Conservation (phyloP, 768 basidiomycete genomes). For the Pulveroboletus sp. region DNA sequence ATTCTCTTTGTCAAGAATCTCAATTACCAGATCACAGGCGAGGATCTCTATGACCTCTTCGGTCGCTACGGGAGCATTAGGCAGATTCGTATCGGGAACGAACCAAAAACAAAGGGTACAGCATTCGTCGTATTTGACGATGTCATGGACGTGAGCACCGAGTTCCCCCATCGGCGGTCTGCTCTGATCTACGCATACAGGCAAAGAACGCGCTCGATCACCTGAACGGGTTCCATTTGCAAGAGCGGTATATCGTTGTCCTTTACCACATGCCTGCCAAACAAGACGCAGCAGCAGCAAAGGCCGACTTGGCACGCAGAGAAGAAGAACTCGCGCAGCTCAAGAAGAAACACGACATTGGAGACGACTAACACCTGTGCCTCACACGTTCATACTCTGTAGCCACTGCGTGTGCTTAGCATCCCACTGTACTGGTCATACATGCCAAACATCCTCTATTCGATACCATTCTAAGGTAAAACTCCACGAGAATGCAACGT, state of each 20-base stretch:
- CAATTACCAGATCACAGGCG: constrained; percentile 88
- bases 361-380: constrained; percentile 49
- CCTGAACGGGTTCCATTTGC: constrained; percentile 95
- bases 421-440: constrained; percentile 2
- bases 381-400: constrained; percentile 10
- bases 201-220: constrained; percentile 97
- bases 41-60: constrained; percentile 94
- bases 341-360: constrained; percentile 84
- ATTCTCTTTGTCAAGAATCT: constrained; percentile 93
- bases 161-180: not conserved
- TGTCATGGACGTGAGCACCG: constrained; percentile 79
- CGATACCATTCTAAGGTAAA: not conserved
- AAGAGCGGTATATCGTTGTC: constrained; percentile 97
- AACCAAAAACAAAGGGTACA: constrained; percentile 89
- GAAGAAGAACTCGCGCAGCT: constrained; percentile 86
- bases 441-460: constrained; percentile 7
- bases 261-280: constrained; percentile 98
- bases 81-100: constrained; percentile 90
- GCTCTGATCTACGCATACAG: constrained; percentile 37
- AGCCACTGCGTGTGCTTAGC: not conserved
- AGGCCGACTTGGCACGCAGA: constrained; percentile 84
- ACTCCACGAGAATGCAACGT: constrained; percentile 1
- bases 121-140: constrained; percentile 97
- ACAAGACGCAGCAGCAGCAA: constrained; percentile 89
- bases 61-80: constrained; percentile 96